Evolutionary conservation across 1,284 basidiomycete genomes (phyloP), one percentile per base, ranked within the genome.

Genomic region (Ustilago nuda): DNA sequence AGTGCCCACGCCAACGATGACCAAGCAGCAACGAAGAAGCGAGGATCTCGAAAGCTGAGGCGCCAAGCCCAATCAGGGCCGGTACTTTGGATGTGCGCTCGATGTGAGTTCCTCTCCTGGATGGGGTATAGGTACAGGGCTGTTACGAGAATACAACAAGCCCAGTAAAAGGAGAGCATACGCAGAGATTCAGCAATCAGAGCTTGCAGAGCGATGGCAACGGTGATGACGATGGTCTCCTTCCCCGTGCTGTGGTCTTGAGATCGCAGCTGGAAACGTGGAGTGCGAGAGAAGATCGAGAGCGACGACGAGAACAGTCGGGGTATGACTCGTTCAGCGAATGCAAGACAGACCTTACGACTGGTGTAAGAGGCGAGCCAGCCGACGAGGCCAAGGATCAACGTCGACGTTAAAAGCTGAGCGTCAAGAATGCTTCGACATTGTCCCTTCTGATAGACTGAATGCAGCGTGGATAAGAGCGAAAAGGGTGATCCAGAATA

Each of bases 1-100:
- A 72, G 57, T 2, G 74, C 69, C 74, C 74, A 76, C 0, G 74
- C 74, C 4, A 76, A 68, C 30, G 62, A 66, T 6, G 66, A 68
- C 74, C 74, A 76, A 9, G 66, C 57, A 13, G 74, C 74, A 0
- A 76, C 69, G 39, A 76, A 76, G 62, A 76, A 76, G 11, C 74
- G 61, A 1, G 74, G 74, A 52, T 76, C 74, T 0, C 66, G 57
- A 51, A 72, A 76, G 46, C 66, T 72, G 27, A 72, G 48, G 1
- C 69, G 35, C 74, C 74, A 76, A 2, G 74, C 69, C 74, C 74
- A 76, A n/a, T 69, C 69, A 2, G 69, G 69, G 7, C 30, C 61
- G 32, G 57, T 33, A 8, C 36, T 13, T 8, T 35, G 46, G 27
- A 41, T 33, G 4, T 56, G 61, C 23, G 53, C 23, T 3, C 56